Evolutionary conservation across 352 stramenopile species (phyloP), one percentile per base, ranked within the genome.

Genomic region (Pythium scleroteichum): DNA sequence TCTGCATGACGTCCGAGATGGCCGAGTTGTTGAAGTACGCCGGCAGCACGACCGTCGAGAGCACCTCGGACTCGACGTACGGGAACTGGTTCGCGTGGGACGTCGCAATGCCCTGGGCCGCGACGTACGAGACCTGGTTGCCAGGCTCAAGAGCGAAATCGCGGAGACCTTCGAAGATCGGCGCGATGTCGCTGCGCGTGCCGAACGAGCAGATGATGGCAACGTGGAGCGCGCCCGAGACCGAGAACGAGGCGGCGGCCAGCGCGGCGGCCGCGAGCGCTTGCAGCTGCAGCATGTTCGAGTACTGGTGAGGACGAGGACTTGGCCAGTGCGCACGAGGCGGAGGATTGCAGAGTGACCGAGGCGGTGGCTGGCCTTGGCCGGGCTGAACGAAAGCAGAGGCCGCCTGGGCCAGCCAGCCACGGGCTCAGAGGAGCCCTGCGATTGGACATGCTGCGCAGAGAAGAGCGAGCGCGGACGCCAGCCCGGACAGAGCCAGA

Each of bases 1-100:
- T 68, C 52, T 68, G 60, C 52, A 68, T 59, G 27, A 68, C 48
- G 26, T 62, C 53, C 13, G 60, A 32, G 29, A 68, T 68, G 22
- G 60, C 60, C 33, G 60, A 62, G 60, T 68, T 61, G 60, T 68
- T 68, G 32, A 68, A 58, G 60, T 68, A 68, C 14, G 51, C 60
- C 10, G 60, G 60, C 16, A 62, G 29, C 9, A 61, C 23, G n/a
- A 68, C 46, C 17, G 27, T 38, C 32, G 46, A 19, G 52, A 68
- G 51, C 16, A 68, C 27, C 17, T 35, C n/a, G 17, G 60, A 53
- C 39, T 47, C 39, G 9, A 68, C 53, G 60, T 68, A 68, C 19
- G 60, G 32, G 23, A 68, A 68, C 26, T 68, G 60, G 38, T 26
- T 55, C 12, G 60, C 60, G 47, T 68, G 60, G 46, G 29, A 24